A percentile compares a stretch with the other conserved stretches of the same genome.
Conservation (phyloP, 106 monocot species). For the Xerophyta viscosa region DNA sequence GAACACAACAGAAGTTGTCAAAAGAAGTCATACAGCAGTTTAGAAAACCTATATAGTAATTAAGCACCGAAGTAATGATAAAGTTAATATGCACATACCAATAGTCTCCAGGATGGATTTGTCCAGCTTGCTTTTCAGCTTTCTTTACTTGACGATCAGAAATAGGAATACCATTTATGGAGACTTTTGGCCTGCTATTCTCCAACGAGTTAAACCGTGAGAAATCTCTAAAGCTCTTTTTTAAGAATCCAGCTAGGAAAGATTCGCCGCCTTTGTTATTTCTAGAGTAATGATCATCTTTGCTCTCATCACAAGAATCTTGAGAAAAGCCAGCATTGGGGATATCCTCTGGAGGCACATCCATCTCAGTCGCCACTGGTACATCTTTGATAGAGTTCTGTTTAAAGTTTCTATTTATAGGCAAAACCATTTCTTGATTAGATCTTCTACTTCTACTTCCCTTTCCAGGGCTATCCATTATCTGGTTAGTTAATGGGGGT, state of each 20-base stretch:
- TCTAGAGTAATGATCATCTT: conserved; percentile 38
- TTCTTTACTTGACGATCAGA: conserved; percentile 78
- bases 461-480: conserved; percentile 39
- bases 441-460: conserved; percentile 68
- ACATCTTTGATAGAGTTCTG: conserved; percentile 69
- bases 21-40: too few species aligned
- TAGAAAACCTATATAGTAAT: too few species aligned
- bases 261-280: conserved; percentile 58
- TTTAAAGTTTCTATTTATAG: conserved; percentile 43
- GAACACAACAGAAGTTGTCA: too few species aligned
- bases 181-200: conserved; percentile 52
- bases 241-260: conserved; percentile 71
- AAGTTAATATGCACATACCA: too few species aligned
- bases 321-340: conserved; percentile 41
- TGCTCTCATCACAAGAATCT: conserved; percentile 42
- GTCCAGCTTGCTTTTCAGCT: conserved; percentile 88
- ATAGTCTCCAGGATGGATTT: conserved; percentile 78
- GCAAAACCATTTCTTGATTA: conserved; percentile 61
- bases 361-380: conserved; percentile 54
- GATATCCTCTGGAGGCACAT: conserved; percentile 48
- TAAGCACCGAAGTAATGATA: too few species aligned
- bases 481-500: conserved; percentile 33
- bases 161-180: conserved; percentile 63
- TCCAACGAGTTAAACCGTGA: conserved; percentile 49
- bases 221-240: conserved; percentile 78